These are phyloP conservation scores for sorghum (Sorghum bicolor) DNA, from an alignment of 176 grass and related monocot species.

Conservation along the genomic window DNA sequence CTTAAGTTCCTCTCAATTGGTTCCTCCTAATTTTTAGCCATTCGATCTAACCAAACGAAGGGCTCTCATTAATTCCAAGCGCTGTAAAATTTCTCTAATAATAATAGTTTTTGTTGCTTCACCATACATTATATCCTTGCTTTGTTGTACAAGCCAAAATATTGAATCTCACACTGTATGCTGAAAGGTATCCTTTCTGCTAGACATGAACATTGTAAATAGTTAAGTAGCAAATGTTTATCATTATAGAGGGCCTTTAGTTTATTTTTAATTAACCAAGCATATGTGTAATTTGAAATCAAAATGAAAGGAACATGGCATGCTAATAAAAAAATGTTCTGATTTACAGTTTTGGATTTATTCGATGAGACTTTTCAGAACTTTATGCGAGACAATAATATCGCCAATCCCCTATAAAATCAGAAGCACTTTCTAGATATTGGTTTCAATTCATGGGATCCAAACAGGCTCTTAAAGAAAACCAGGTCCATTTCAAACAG, in stretches of 20 bases:
- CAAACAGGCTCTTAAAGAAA: background rate
- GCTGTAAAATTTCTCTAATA: too few relatives aligned
- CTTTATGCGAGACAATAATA: background rate
- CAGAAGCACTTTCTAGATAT: background rate
- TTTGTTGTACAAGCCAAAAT: background rate
- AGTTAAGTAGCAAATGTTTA: background rate
- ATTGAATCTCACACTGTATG: background rate
- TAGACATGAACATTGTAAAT: background rate
- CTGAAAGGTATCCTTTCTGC: background rate
- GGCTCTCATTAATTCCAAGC: too few relatives aligned
- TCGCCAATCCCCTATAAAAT: background rate
- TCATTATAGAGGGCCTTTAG: background rate
- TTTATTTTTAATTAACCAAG: background rate
- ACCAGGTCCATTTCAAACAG: background rate
- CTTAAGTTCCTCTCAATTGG: too few relatives aligned
- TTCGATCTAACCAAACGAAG: too few relatives aligned
- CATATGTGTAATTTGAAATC: background rate
- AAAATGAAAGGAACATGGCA: background rate
- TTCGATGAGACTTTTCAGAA: background rate
- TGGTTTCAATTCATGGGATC: background rate
- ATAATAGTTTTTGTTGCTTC: background rate
- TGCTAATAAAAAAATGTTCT: background rate
- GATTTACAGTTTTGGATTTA: background rate
- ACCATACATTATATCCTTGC: background rate
- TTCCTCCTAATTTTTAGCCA: too few relatives aligned